These are phyloP conservation scores for Calonectria pteridis DNA, from an alignment of 2,329 filamentous ascomycete species.

Conservation along the genomic window DNA sequence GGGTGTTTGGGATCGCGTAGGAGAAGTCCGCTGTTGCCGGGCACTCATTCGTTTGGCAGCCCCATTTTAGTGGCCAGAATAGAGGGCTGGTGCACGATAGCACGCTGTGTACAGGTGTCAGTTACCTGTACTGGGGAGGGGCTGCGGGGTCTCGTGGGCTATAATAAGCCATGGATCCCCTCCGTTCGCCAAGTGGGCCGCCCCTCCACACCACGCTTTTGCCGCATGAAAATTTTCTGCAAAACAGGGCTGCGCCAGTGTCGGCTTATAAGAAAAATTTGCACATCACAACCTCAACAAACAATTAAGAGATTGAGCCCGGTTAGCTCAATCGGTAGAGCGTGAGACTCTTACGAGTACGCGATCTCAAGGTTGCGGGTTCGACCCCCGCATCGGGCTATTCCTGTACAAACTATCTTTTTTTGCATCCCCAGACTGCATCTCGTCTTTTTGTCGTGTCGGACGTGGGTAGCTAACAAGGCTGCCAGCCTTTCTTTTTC, in stretches of 20 bases:
- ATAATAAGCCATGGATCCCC: background rate
- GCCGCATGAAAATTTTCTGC: background rate
- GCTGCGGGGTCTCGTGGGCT: background rate
- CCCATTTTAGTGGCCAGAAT: background rate
- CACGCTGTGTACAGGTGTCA: background rate
- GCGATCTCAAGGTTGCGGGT: slow-evolving; percentile 68
- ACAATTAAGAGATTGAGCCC: slow-evolving; percentile 24
- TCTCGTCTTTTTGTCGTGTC: background rate
- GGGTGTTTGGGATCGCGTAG: background rate
- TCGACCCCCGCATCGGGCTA: slow-evolving; percentile 60
- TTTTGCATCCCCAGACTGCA: background rate
- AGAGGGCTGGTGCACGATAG: background rate
- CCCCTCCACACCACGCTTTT: background rate
- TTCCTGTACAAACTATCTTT: background rate
- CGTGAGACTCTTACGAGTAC: slow-evolving; percentile 72
- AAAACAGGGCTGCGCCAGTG: background rate
- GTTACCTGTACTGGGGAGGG: background rate
- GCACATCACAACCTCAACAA: background rate
- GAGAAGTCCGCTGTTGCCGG: background rate
- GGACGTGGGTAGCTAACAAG: background rate
- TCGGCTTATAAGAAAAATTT: background rate
- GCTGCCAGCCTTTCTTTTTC: background rate
- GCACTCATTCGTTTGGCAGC: background rate
- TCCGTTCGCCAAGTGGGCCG: background rate
- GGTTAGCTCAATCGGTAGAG: slow-evolving; percentile 63